Conservation (phyloP, 208 protist species). For the Phytomonas sp. region DNA sequence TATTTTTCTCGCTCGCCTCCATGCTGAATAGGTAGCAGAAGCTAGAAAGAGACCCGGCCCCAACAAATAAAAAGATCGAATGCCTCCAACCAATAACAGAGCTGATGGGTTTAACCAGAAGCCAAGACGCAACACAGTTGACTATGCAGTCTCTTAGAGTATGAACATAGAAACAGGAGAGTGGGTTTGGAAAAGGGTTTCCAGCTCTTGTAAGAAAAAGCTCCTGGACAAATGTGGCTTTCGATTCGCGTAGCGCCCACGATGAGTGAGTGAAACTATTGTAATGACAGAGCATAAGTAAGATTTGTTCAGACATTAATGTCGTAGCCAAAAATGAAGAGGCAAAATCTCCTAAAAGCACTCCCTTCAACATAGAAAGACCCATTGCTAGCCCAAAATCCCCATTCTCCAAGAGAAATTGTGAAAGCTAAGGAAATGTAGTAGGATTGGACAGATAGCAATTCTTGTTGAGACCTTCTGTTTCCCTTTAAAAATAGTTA, state of each 20-base stretch:
- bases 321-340: slow-evolving; percentile 57
- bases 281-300: slow-evolving; percentile 74
- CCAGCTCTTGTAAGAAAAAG: slow-evolving; percentile 65
- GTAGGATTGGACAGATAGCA: background rate
- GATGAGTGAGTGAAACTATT: slow-evolving; percentile 77
- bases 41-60: slow-evolving; percentile 65
- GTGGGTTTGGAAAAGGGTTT: slow-evolving; percentile 63
- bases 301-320: slow-evolving; percentile 51
- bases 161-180: slow-evolving; percentile 69
- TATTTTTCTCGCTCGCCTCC: slow-evolving; percentile 42
- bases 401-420: background rate
- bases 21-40: slow-evolving; percentile 72
- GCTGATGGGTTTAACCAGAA: slow-evolving; percentile 54
- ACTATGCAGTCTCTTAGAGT: slow-evolving; percentile 39
- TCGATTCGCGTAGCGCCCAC: slow-evolving; percentile 63
- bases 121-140: slow-evolving; percentile 47
- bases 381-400: background rate
- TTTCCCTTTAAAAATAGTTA: background rate
- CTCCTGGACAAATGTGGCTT: slow-evolving; percentile 83
- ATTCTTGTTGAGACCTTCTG: background rate
- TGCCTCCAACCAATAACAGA: slow-evolving; percentile 54
- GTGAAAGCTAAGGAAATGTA: background rate
- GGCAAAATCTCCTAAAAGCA: slow-evolving; percentile 7
- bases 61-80: slow-evolving; percentile 43
- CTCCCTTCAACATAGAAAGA: slow-evolving; percentile 10